Evolutionary conservation across 306 rosid genomes (phyloP), one percentile per base, ranked within the genome.

Genomic region (Dryas alaskensis): DNA sequence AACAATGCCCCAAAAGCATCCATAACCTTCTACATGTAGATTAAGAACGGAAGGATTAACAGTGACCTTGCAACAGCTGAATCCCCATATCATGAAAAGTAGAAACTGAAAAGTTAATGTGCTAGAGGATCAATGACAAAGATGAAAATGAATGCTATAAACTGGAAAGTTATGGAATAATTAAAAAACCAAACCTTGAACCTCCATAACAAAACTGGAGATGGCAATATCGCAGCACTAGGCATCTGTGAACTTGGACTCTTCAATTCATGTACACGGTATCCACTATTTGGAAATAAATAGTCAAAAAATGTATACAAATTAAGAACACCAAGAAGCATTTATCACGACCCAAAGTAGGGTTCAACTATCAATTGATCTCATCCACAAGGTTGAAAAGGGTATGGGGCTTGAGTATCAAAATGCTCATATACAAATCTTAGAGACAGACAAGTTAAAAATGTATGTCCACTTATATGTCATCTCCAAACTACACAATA

Each of bases 21-120:
- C 49, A 60, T 39, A 31, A 31, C 37, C 37, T 31, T 31, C 37
- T 31, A 31, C 37, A 31, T 31, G 37, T 31, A 31, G 37, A 31
- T 31, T 31, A 31, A 31, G 37, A 31, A 31, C 37, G 0, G 37
- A 31, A 31, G 37, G 37, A 31, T 31, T 31, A 31, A 31, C 54
- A 0, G 31, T 53, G 73, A 95, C 99, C 98, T 90, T 95, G 87
- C 98, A 90, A 77, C 99, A 95, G 81, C 83, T 84, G 91, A 84
- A 78, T 46, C 88, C 98, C 99, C 98, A 95, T 58, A 76, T 54
- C 57, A 90, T 81, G 82, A 95, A 88, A 76, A 95, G 80, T 17
- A 90, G 78, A 66, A 90, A 97, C 99, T 95, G 87, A 48, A 88
- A 50, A 87, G 46, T 31, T 66, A 74, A 72, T 77, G 72, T 77